A percentile compares a stretch with the other conserved stretches of the same genome.
Evolutionary conservation across 2,329 filamentous ascomycete species (phyloP).

Genomic region (Alternaria conjuncta): DNA sequence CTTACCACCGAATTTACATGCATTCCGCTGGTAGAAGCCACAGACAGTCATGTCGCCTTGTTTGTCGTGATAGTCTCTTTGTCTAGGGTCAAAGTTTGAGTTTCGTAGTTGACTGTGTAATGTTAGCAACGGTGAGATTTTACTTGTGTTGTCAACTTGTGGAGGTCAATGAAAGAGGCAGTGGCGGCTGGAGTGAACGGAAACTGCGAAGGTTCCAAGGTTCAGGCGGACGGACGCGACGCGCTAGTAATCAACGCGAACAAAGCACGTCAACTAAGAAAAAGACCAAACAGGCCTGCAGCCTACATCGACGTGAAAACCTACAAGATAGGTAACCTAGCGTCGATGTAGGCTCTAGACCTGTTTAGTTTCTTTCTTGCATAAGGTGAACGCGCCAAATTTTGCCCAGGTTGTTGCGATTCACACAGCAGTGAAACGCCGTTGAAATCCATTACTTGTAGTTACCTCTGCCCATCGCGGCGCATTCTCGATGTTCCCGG

Average conservation of each 20-base stretch:
- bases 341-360: background rate
- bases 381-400: background rate
- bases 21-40: slow-evolving; percentile 68
- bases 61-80: background rate
- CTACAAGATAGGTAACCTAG: background rate
- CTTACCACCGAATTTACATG: slow-evolving; percentile 70
- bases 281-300: background rate
- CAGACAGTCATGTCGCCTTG: slow-evolving; percentile 58
- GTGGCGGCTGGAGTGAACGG: slow-evolving; percentile 15
- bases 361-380: background rate
- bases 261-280: background rate
- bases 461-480: slow-evolving; percentile 28
- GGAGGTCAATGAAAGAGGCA: slow-evolving; percentile 7
- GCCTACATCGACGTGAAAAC: background rate
- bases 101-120: slow-evolving; percentile 16
- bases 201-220: slow-evolving; percentile 3
- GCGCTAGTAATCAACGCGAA: slow-evolving; percentile 28
- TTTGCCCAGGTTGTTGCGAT: background rate
- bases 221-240: slow-evolving; percentile 24
- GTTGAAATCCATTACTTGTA: slow-evolving; percentile 15
- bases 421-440: slow-evolving; percentile 6
- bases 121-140: slow-evolving; percentile 17
- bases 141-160: slow-evolving; percentile 4
- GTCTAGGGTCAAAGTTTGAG: background rate
- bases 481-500: background rate